Evolutionary conservation across 192 early-diverging fungal species (phyloP), one percentile per base, ranked within the genome.

Genomic region (Allomyces javanicus): DNA sequence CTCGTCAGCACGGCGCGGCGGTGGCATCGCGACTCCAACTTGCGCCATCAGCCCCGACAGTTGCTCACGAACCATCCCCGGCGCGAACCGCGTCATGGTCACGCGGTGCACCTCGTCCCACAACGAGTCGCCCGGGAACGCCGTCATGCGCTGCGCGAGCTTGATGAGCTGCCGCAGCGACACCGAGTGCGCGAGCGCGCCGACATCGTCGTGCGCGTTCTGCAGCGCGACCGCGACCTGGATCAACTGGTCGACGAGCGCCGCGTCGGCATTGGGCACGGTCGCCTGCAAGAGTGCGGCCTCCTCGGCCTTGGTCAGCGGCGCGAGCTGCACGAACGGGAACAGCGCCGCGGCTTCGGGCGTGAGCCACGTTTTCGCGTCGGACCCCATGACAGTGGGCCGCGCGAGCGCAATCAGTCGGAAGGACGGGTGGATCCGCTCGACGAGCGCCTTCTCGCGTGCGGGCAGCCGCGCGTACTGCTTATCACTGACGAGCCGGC

Each of bases 101-200:
- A 78, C 82, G 64, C 83, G 81, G 65, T 84, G 81, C 58, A 90
- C 78, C 14, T 82, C 71, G 19, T 74, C 70, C 67, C 86, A 77
- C 1, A 90, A 67, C 70, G 77, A 79, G 61, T 86, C 85, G 63
- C 83, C 71, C 17, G 81, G 80, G 70, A 83, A 86, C 10, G 75
- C 71, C 3, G 87, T 74, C 27, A 88, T 63, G 44, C 86, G 78
- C 62, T 80, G 78, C 62, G 84, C 82, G 61, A 87, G 85, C 58
- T 86, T 80, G 67, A 89, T 79, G 61, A 91, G 72, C 77, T 89
- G 87, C 27, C 83, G 78, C 62, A 86, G 88, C 9, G 87, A 87
- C 44, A 91, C 69, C 21, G 82, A 75, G 23, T 74, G 76, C 10
- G 83, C 79, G 10, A 85, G 67, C 6, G 78, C 71, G 62, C 80